Evolutionary conservation across 1,284 basidiomycete species (phyloP).

Genomic region (Porogramme epimiltina): DNA sequence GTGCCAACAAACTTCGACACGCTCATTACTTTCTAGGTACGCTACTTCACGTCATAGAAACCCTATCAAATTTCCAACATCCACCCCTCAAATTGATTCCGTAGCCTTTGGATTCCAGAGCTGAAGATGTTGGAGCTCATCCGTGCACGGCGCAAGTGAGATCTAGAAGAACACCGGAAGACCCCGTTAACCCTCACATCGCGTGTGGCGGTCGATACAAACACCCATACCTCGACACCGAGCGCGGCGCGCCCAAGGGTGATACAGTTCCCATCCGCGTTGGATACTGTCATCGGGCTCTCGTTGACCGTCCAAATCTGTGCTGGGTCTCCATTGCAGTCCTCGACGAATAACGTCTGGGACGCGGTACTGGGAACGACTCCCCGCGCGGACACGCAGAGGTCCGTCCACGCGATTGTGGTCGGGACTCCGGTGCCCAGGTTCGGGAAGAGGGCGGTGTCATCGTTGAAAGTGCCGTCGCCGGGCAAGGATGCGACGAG

Average conservation of each 20-base stretch:
- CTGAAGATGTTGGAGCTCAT: not conserved
- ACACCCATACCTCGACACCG: constrained; percentile 11
- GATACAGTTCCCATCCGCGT: constrained; percentile 20
- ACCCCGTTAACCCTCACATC: not conserved
- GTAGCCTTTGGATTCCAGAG: not conserved
- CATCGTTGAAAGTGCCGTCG: constrained; percentile 11
- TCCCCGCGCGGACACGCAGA: constrained; percentile 14
- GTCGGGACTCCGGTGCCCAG: constrained; percentile 8
- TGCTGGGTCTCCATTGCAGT: constrained; percentile 4
- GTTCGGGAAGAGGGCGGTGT: constrained; percentile 9
- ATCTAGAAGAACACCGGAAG: not conserved
- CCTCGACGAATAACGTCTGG: constrained; percentile 13
- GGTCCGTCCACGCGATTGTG: constrained; percentile 11
- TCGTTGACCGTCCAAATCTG: constrained; percentile 6
- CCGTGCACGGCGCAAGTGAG: not conserved
- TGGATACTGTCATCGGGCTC: constrained; percentile 15
- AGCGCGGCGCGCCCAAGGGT: constrained; percentile 13
- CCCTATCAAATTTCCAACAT: no score
- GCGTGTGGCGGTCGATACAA: no score
- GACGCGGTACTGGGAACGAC: constrained; percentile 8
- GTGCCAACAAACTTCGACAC: no score
- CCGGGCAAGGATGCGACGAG: constrained; percentile 7
- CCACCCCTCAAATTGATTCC: no score
- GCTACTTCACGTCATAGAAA: no score
- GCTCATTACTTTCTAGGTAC: no score